Base-by-base conservation (phyloP, 495 filamentous ascomycete species). In the Hyaloscypha finlandica region DNA sequence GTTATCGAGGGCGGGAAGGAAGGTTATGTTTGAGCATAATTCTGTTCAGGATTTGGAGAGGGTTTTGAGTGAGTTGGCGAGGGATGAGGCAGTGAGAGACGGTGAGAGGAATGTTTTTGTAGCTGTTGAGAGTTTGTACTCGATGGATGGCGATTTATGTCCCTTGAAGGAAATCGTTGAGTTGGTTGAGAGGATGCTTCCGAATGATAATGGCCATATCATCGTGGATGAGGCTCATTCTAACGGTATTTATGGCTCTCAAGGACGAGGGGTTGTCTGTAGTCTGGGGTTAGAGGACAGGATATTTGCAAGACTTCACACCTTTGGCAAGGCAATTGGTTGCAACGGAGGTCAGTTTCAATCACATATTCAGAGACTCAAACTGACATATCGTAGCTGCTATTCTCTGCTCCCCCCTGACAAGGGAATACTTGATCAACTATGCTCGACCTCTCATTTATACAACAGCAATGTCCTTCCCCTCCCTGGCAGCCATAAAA, bases 191-290 rank as follows among this genome's bases (percentile, higher is more conserved):
- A 73, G 75, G 2, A 67, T 86, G 6, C 77, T 93, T 0, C 86
- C 86, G 6, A 52, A 55, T 0, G 77, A 78, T 3, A 91, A 91
- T 73, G 89, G 83, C 6, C 83, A 90, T 72, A 82, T 93, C 22
- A 80, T 92, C 42, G 88, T 95, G 8, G 92, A 95, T 67, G 92
- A 95, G 75, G 92, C 91, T 4, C 92, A 95, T 75, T 84, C 86
- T 0, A 89, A 87, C 9, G 92, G 92, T 1, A 79, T 90, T 0
- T 81, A 88, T 63, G 92, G 91, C 0, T 77, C 79, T 0, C 67
- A 79, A 0, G 92, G 92, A 0, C 79, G 85, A 1, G 91, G 92
- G 0, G 76, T 92, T 5, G 90, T 93, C 0, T 86, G 85, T 72
- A 79, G 84, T 32, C 75, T 91, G 16, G 89, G 86, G 0, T 69